Base-by-base conservation (phyloP, 2,329 filamentous ascomycete species). In the Orbilia ellipsospora region DNA sequence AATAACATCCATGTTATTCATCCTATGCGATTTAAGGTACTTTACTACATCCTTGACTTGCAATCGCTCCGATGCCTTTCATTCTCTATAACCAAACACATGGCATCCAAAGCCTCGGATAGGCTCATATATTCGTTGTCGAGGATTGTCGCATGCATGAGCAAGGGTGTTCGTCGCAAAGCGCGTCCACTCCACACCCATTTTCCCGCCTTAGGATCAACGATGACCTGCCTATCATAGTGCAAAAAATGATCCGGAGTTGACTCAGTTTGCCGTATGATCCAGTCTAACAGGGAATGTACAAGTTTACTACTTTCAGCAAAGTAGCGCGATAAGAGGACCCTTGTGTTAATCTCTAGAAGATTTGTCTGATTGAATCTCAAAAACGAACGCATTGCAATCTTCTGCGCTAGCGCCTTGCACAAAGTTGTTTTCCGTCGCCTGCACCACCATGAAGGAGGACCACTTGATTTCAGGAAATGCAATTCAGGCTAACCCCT, bases 351-450 rank as follows among this genome's bases (percentile, higher is more conserved):
- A 51, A 80, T 77, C 60, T 80, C 78, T 8, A 79, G 54, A 4
- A 80, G 44, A 23, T 76, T 56, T 16, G 63, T 76, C 15, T 73
- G 65, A 10, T 73, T 77, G 69, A 78, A 80, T 26, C 70, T 77
- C n/a, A 64, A 78, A 2, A 78, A 78, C 20, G 79, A 76, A 8
- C 79, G 74, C 50, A 79, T 79, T 15, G 79, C 78, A n/a, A 79
- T 65, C 54, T 80, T 80, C 42, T 80, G 78, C 23, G 79, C 78
- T 16, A 80, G 67, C 31, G 79, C 78, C 16, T 77, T 51, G n/a
- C 70, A 79, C 12, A 79, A 70, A 40, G 76, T 78, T 5, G 78
- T 80, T 74, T 80, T 79, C 3, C 79, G n/a, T n/a, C 79, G 42
- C 76, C 79, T 31, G 78, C 78, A 48, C 77, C 70, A 1, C 78